phyloP scores from a whole-genome alignment of 192 early-diverging fungal genomes.

The Coemansia sp. region DNA sequence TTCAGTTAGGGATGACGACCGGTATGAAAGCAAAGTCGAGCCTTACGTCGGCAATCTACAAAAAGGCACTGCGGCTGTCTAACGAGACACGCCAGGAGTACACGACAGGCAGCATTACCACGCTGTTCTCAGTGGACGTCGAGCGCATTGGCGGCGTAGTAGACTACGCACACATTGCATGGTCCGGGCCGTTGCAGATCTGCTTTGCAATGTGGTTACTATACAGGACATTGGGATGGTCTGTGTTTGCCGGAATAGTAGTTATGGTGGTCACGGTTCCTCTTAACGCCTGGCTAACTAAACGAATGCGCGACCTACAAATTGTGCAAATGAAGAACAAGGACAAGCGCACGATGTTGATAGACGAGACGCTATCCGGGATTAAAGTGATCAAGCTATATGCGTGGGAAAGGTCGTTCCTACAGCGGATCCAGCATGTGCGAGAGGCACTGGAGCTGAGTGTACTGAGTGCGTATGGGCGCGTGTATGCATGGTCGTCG shows the following conservation, averaged over 20 bases:
- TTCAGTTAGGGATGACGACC: slow-evolving; percentile 62
- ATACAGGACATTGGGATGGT: slow-evolving; percentile 74
- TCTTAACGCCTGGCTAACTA: slow-evolving; percentile 65
- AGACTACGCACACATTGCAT: slow-evolving; percentile 70
- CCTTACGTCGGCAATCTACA: slow-evolving; percentile 78
- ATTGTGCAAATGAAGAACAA: slow-evolving; percentile 85
- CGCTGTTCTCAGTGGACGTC: slow-evolving; percentile 66
- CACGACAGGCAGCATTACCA: slow-evolving; percentile 75
- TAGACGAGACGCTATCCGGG: slow-evolving; percentile 85
- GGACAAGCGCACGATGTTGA: slow-evolving; percentile 67
- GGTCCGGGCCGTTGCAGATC: slow-evolving; percentile 79
- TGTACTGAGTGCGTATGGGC: slow-evolving; percentile 72
- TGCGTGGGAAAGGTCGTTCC: slow-evolving; percentile 85
- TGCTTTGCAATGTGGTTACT: slow-evolving; percentile 70
- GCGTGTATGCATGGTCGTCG: slow-evolving; percentile 63
- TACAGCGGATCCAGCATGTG: slow-evolving; percentile 59
- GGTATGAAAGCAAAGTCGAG: slow-evolving; percentile 68
- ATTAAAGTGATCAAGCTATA: slow-evolving; percentile 96
- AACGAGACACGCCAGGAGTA: slow-evolving; percentile 74
- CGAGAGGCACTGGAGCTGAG: slow-evolving; percentile 74
- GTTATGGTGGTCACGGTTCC: slow-evolving; percentile 84
- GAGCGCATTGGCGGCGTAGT: slow-evolving; percentile 60
- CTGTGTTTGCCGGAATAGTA: slow-evolving; percentile 79
- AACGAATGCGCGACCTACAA: slow-evolving; percentile 64
- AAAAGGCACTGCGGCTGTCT: slow-evolving; percentile 78